A percentile compares a stretch with the other conserved stretches of the same genome.
Conservation (phyloP, 108 stramenopile species). For the Discostella pseudostelligera region DNA sequence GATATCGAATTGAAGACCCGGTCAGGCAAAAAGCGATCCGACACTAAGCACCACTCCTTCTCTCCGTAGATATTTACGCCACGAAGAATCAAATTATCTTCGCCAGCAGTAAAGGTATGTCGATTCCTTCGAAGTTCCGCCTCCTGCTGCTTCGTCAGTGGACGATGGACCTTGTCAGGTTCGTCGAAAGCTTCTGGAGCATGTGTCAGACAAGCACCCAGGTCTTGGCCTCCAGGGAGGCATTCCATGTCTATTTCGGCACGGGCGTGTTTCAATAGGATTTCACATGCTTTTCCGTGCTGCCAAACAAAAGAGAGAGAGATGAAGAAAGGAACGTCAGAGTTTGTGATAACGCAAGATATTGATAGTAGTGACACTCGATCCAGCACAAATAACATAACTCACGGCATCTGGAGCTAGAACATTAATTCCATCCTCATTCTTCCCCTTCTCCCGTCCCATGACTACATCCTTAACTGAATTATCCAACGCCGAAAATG, state of each 20-base stretch:
- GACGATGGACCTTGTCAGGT: constrained; percentile 42
- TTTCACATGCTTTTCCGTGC: constrained; percentile 66
- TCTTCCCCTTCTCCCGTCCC: constrained; percentile 18
- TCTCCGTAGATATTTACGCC: constrained; percentile 81
- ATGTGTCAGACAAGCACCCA: constrained; percentile 57
- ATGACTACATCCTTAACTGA: constrained; percentile 55
- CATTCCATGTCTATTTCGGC: constrained; percentile 51
- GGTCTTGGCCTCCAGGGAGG: constrained; percentile 56
- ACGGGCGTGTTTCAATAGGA: constrained; percentile 61
- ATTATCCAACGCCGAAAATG: constrained; percentile 75
- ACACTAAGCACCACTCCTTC: constrained; percentile 86
- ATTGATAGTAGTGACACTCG: neutral
- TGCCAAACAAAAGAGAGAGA: constrained; percentile 15
- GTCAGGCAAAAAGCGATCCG: constrained; percentile 83
- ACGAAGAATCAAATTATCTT: constrained; percentile 67
- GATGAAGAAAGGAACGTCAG: neutral
- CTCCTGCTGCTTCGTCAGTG: constrained; percentile 54
- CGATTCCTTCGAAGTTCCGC: constrained; percentile 56
- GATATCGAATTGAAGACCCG: constrained; percentile 73
- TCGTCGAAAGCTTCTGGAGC: constrained; percentile 62
- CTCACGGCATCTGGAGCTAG: constrained; percentile 32
- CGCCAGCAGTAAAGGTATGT: constrained; percentile 75
- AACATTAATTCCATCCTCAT: constrained; percentile 39
- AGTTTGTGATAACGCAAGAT: constrained; percentile 1
- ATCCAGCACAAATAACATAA: constrained; percentile 2